Percentiles rank a stretch among this genome's conserved stretches.
These are phyloP conservation scores for Pseudoscleropodium purum DNA, from an alignment of 225 moss, liverwort and hornwort species.

Conservation along the genomic window DNA sequence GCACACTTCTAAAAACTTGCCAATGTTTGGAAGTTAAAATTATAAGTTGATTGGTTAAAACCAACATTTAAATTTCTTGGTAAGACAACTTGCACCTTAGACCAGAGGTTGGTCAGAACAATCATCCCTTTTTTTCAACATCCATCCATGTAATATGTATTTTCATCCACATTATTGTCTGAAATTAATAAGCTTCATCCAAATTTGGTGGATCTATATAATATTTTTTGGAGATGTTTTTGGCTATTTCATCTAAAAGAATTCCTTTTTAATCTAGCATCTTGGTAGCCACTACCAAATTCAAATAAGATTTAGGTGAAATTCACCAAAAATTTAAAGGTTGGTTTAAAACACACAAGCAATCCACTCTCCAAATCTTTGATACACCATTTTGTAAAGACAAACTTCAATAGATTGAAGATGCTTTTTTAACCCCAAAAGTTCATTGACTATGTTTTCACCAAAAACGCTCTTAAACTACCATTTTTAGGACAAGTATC, in stretches of 20 bases:
- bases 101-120: not conserved
- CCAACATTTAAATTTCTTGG: too few species aligned
- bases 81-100: too few species aligned
- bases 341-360: not conserved
- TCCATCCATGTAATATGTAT: not conserved
- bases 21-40: too few species aligned
- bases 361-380: not conserved
- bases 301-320: rapidly evolving
- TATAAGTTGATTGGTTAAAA: too few species aligned
- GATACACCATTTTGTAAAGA: rapidly evolving
- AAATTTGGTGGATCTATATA: not conserved
- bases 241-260: not conserved
- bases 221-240: not conserved
- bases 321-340: not conserved
- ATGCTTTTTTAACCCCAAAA: not conserved
- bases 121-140: not conserved
- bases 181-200: not conserved
- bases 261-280: not conserved
- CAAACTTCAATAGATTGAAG: not conserved
- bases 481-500: too few species aligned
- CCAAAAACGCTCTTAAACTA: too few species aligned
- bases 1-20: too few species aligned
- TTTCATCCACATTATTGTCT: not conserved
- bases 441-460: too few species aligned
- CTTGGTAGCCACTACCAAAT: not conserved